A percentile compares a stretch with the other conserved stretches of the same genome.
These are phyloP conservation scores for Komagataella populi DNA, from an alignment of 805 yeast genomes.

Conservation along the genomic window DNA sequence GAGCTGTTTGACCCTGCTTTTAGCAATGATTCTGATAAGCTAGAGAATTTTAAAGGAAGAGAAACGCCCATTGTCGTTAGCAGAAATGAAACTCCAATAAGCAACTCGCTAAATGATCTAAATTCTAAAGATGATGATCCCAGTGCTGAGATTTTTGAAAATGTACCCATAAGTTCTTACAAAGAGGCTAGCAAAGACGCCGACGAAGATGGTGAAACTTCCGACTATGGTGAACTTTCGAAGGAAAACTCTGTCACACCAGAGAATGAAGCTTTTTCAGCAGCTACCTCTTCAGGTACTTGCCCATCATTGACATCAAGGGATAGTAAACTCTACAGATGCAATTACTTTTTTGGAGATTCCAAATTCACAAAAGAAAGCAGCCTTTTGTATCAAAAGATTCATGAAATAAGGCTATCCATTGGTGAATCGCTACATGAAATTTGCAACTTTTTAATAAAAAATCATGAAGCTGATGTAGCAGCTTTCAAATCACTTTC, in stretches of 20 bases:
- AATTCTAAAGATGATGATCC: not conserved
- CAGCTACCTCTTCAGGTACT: conserved; percentile 14
- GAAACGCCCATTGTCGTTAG: conserved; percentile 6
- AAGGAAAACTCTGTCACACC: conserved; percentile 41
- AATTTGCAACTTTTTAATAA: conserved; percentile 30
- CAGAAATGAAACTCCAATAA: not conserved
- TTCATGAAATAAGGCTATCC: conserved; percentile 48
- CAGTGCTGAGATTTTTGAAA: not conserved
- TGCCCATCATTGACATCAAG: conserved; percentile 29
- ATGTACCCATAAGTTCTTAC: not conserved
- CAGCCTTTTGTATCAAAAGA: conserved; percentile 20
- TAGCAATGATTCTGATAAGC: conserved; percentile 11
- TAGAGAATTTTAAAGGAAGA: conserved; percentile 9
- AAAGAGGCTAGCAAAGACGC: not conserved
- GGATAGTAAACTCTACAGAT: conserved; percentile 47
- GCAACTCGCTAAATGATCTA: not conserved
- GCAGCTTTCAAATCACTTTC: conserved; percentile 47
- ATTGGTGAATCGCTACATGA: conserved; percentile 45
- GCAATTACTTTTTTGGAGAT: conserved; percentile 52
- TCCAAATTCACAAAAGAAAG: conserved; percentile 26
- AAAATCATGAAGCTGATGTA: conserved; percentile 47
- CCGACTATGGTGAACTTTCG: conserved; percentile 16
- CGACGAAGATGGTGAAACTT: not conserved
- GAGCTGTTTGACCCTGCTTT: conserved; percentile 55
- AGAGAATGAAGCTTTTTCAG: conserved; percentile 27